Conservation (phyloP, 1,284 basidiomycete species). For the Xerocomus minutiporus region DNA sequence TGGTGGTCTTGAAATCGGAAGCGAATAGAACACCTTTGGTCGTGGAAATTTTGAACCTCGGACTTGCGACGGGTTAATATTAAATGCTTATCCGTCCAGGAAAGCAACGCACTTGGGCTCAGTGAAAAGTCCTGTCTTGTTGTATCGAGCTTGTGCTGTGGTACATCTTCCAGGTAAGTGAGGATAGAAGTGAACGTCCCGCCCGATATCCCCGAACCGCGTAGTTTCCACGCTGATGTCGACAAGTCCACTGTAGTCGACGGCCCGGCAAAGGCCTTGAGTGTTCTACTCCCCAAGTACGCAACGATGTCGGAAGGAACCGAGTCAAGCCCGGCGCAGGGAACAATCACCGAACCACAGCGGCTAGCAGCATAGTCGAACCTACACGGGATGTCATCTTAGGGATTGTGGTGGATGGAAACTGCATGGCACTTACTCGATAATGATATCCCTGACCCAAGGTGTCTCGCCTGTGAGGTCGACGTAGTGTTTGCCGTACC, state of each 20-base stretch:
- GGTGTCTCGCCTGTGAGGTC: constrained; percentile 58
- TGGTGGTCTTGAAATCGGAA: constrained; percentile 41
- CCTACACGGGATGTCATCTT: constrained; percentile 26
- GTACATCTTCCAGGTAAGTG: constrained; percentile 45
- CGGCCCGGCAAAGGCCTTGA: constrained; percentile 37
- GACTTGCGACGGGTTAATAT: constrained; percentile 31
- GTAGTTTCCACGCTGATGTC: constrained; percentile 46
- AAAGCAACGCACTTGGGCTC: constrained; percentile 48
- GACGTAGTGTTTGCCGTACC: constrained; percentile 56
- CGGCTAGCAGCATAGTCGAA: constrained; percentile 54
- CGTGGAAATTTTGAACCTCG: constrained; percentile 38
- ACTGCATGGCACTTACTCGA: constrained; percentile 32
- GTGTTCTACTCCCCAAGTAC: constrained; percentile 47
- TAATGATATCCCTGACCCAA: constrained; percentile 51
- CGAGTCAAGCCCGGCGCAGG: constrained; percentile 58
- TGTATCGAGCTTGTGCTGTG: constrained; percentile 35
- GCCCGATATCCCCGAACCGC: constrained; percentile 55
- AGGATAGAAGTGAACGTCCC: constrained; percentile 64
- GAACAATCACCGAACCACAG: constrained; percentile 52
- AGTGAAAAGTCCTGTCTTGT: constrained; percentile 44
- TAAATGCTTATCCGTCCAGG: not conserved
- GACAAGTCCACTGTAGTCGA: constrained; percentile 36
- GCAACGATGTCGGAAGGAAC: constrained; percentile 54
- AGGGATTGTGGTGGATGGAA: constrained; percentile 5
- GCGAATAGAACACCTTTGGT: constrained; percentile 43